These are phyloP conservation scores for Filobasidium uniguttulatum DNA, from an alignment of 1,284 basidiomycete genomes.

Conservation along the genomic window DNA sequence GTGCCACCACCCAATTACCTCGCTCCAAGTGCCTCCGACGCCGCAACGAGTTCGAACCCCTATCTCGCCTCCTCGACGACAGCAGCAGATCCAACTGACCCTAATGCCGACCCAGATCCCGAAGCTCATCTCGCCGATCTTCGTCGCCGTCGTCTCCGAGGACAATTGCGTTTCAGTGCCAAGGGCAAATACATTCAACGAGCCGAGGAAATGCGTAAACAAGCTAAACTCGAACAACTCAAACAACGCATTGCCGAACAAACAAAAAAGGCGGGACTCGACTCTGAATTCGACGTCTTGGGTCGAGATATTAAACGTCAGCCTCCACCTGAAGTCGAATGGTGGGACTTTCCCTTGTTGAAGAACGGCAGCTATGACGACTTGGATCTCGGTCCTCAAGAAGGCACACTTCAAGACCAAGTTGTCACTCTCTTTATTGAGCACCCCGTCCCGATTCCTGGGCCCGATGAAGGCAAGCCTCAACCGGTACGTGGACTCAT, in stretches of 20 bases:
- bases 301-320: slow-evolving; percentile 76
- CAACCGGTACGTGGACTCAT: slow-evolving; percentile 65
- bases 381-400: slow-evolving; percentile 40
- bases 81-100: slow-evolving; percentile 20
- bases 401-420: slow-evolving; percentile 46
- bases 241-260: slow-evolving; percentile 86
- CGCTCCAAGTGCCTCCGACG: too few relatives aligned
- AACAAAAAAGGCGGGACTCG: slow-evolving; percentile 80
- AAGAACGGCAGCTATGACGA: slow-evolving; percentile 67
- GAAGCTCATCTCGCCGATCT: slow-evolving; percentile 35
- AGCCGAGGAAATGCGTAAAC: slow-evolving; percentile 71
- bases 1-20: slow-evolving; percentile 39
- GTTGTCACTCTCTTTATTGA: slow-evolving; percentile 86
- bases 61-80: slow-evolving; percentile 40
- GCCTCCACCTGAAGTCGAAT: slow-evolving; percentile 78
- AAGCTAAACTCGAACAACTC: slow-evolving; percentile 69
- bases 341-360: slow-evolving; percentile 91
- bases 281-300: slow-evolving; percentile 75
- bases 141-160: slow-evolving; percentile 52
- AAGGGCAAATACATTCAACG: slow-evolving; percentile 81
- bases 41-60: slow-evolving; percentile 13
- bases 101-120: slow-evolving; percentile 56
- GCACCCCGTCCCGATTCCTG: slow-evolving; percentile 88
- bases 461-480: slow-evolving; percentile 71
- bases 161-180: slow-evolving; percentile 67